A percentile compares a stretch with the other conserved stretches of the same genome.
These are phyloP conservation scores for Cladosporium oxysporum DNA, from an alignment of 2,329 filamentous ascomycete species.

Conservation along the genomic window DNA sequence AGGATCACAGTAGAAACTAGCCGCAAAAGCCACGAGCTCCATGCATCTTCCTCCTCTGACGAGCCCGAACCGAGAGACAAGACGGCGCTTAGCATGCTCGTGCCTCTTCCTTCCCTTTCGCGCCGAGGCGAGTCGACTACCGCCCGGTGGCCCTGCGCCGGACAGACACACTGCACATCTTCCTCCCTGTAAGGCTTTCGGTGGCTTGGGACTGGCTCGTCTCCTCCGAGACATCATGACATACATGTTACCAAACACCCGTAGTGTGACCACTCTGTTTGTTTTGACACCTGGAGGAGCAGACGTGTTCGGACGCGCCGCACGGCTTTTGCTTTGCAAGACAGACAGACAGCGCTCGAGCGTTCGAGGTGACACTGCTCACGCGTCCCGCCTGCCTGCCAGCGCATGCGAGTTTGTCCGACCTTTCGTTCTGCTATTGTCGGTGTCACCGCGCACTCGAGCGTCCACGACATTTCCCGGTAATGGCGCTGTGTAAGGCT, in stretches of 20 bases:
- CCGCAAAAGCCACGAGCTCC: slow-evolving; percentile 15
- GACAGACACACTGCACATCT: neutral
- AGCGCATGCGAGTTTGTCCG: slow-evolving; percentile 7
- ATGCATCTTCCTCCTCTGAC: neutral
- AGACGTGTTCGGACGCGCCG: neutral
- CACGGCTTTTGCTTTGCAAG: neutral
- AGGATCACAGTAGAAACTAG: neutral
- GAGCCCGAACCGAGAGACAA: slow-evolving; percentile 7
- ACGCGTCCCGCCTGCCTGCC: neutral
- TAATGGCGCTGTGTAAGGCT: neutral
- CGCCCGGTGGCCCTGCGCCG: slow-evolving; percentile 1
- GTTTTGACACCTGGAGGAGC: neutral
- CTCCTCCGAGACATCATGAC: slow-evolving; percentile 11
- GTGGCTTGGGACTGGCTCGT: neutral
- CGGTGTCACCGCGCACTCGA: neutral
- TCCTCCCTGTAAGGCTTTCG: neutral
- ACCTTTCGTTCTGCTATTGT: neutral
- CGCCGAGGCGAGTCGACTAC: slow-evolving; percentile 5
- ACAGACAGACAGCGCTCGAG: neutral
- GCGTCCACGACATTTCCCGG: neutral
- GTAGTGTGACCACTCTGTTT: neutral
- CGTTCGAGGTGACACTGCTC: neutral
- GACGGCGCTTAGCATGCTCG: neutral
- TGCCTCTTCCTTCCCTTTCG: slow-evolving; percentile 8
- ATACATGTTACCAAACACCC: neutral